Evolutionary conservation across 495 filamentous ascomycete genomes (phyloP), one percentile per base, ranked within the genome.

Genomic region (Podospora pseudocomata): DNA sequence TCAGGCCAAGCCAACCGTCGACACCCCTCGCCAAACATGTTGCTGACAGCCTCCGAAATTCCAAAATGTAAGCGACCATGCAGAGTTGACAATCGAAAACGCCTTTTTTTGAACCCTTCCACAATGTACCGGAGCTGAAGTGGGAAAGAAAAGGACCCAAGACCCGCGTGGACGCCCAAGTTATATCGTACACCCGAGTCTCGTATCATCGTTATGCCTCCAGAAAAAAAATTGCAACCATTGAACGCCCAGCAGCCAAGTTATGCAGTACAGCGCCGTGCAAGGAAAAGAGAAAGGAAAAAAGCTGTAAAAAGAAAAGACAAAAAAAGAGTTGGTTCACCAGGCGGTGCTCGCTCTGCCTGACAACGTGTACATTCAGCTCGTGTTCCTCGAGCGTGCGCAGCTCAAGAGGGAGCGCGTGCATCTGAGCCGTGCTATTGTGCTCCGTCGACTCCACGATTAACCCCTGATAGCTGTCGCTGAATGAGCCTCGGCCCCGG

Each of bases 401-500:
- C 32, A n/a, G 34, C 30, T 23, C 20, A 49, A 49, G 26, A 28
- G 15, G 26, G 34, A 27, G 63, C 53, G 26, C 4, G 16, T 19
- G 58, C 4, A n/a, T 26, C 5, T n/a, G 20, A 23, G 20, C 18
- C 63, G 34, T 16, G 32, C 18, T 13, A 18, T 9, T 11, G 20
- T 28, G 61, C 1, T 11, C 30, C 34, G 57, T 39, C 49, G 27
- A 26, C 16, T n/a, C 60, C 16, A 28, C 5, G 34, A 57, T 59
- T 26, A 56, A 55, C 13, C 69, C 69, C 74, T 74, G 71, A 76
- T 82, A 20, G 80, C 79, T 77, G 78, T 76, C 64, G 76, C 64
- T 68, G 76, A 65, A 77, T 80, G 73, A 80, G 78, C 70, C 28
- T 82, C 77, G 67, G 77, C 9, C 27, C 74, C 71, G 57, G 59